Evolutionary conservation across 495 filamentous ascomycete species (phyloP), one percentile per base, ranked within the genome.

Genomic region (Aspergillus panamensis): DNA sequence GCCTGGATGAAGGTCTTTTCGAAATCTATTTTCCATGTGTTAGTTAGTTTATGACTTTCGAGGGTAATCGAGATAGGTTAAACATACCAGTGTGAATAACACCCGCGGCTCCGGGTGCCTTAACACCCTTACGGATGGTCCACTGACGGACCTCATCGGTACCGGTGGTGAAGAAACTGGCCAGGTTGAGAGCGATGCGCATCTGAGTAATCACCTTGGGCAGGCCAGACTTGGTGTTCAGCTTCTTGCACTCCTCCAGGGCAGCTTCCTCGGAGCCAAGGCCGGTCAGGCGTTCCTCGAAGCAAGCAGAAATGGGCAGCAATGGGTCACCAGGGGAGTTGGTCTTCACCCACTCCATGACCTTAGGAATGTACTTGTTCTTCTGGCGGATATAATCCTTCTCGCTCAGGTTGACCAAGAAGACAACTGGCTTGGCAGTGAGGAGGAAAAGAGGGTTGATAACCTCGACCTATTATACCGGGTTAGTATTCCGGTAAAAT

Each of bases 1-100:
- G 81, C 90, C 77, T 99, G 95, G 64, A 99, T 99, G 77, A 99
- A 99, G 0, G 95, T 99, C 85, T 99, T 99, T 75, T 99, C 95
- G 60, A 99, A 97, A 69, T 99, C 95, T 43, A 39, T 30, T 29
- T 29, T 30, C 10, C 20, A 29, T 5, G 25, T 19, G 21, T 49
- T 31, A 49, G 47, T 30, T 49, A n/a, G n/a, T 19, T 45, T 20
- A 16, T n/a, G n/a, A 17, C 6, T 20, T 10, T 44, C 10, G 42
- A 7, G 35, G 8, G 7, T 45, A 6, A 16, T 20, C 20, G 0
- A 19, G 19, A 44, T 19, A 2, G 9, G 7, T 17, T 20, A 10
- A 14, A n/a, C 13, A 49, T 49, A 49, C 47, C 47, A 55, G 87
- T 89, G 77, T 99, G 95, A 64, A 99, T 99, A 55, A 97, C 95